These are phyloP conservation scores for Solanum etuberosum DNA, from an alignment of 257 asterid species.

Conservation along the genomic window DNA sequence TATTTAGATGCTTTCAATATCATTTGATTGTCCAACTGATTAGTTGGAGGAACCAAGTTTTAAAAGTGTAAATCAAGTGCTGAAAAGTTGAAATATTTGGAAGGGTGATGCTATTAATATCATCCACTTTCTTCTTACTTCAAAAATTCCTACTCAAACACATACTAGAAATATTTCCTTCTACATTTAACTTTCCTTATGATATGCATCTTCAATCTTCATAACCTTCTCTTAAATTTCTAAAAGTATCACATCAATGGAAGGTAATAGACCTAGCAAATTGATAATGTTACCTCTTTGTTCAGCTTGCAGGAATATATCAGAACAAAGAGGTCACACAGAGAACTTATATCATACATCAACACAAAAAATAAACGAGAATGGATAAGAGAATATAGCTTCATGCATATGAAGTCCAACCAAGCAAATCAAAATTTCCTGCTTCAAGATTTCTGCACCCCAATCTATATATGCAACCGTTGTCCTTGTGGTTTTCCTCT, in stretches of 20 bases:
- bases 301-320: neutral
- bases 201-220: neutral
- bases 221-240: neutral
- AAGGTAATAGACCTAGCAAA: neutral
- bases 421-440: neutral
- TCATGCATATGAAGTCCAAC: neutral
- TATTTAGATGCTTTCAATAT: neutral
- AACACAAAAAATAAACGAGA: neutral
- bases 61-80: neutral
- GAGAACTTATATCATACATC: neutral
- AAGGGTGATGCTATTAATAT: neutral
- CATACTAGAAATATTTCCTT: neutral
- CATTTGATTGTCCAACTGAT: neutral
- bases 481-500: neutral
- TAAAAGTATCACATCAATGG: neutral
- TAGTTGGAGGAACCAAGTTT: neutral
- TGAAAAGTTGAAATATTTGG: neutral
- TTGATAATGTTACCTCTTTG: neutral
- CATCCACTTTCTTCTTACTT: neutral
- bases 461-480: neutral
- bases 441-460: neutral
- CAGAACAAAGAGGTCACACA: neutral
- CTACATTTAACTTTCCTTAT: neutral
- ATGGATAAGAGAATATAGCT: neutral
- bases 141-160: neutral